phyloP scores from a whole-genome alignment of 805 yeast species.

The Yarrowia porcina region DNA sequence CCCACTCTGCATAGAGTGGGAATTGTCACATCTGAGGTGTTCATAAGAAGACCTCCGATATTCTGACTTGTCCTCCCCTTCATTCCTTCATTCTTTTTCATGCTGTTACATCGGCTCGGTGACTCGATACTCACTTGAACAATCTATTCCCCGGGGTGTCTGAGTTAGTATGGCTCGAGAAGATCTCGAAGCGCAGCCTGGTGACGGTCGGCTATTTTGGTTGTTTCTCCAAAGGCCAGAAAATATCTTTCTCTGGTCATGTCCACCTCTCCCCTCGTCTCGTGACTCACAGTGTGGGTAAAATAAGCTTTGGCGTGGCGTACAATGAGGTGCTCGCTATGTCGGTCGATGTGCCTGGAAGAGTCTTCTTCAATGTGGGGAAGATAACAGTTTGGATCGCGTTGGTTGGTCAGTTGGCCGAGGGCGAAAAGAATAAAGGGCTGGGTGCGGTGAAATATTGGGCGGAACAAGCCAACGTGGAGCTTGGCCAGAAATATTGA shows the following conservation, averaged over 20 bases:
- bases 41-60: not conserved
- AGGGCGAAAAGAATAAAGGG: not conserved
- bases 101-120: no score
- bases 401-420: slow-evolving; percentile 2
- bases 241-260: not conserved
- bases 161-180: not conserved
- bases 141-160: not conserved
- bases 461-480: not conserved
- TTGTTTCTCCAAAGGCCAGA: not conserved
- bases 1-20: not conserved
- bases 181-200: not conserved
- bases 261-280: slow-evolving; percentile 12
- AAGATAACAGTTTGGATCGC: slow-evolving; percentile 16
- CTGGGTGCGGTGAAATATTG: not conserved
- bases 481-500: not conserved
- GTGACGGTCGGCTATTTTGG: not conserved
- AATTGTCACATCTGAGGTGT: not conserved
- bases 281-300: slow-evolving; percentile 22
- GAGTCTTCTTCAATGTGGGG: slow-evolving; percentile 4
- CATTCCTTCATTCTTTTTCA: no score
- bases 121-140: not conserved
- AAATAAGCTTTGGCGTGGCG: slow-evolving; percentile 19
- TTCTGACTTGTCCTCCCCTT: not conserved
- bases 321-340: slow-evolving; percentile 9
- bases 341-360: slow-evolving; percentile 16